Base-by-base conservation (phyloP, 1,284 basidiomycete genomes). In the Sporisorium iseilematis-ciliati region DNA sequence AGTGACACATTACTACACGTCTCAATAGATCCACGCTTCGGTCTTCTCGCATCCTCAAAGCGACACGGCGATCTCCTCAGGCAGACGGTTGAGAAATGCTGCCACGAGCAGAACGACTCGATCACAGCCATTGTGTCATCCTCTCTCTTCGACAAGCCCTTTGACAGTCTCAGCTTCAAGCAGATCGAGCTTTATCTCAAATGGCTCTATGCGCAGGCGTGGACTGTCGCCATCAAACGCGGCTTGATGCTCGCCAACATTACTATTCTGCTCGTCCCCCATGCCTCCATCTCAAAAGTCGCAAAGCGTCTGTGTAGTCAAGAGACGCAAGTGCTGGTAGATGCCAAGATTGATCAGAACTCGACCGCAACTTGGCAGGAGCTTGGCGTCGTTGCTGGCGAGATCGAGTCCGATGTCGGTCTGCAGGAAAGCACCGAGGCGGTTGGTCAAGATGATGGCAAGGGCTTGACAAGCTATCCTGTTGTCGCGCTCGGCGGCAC, bases 401-500 rank as follows among this genome's bases (percentile, higher is more conserved):
- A 29, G 23, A 16, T 68, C n/a, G 45, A 57, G 3, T 68, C 71
- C 23, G n/a, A 14, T 23, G 18, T 65, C 12, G 42, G 18, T n/a
- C 21, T 40, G 41, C 48, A 61, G 14, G 55, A 57, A 12, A n/a
- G 29, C 12, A 29, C 21, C 42, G 55, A 52, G 4, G 20, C 54
- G 1, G 57, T 66, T 18, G 73, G 63, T 18, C 48, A 57, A 23
- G 73, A 70, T 40, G 73, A 75, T 40, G 64, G 60, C 21, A 67
- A 66, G 41, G 73, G 64, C 3, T 23, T 71, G 11, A 52, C 16
- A 18, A 48, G 45, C 49, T 76, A 72, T 35, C 66, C 58, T 11
- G 77, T 73, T 8, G 76, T 74, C 3, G 88, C 88, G 82, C 75
- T 91, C 10, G 91, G 91, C 26, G 91, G 91, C 11, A 99, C 96